phyloP scores from a whole-genome alignment of 1,139 yeast genomes.

The Blastobotrys buckinghamii region DNA sequence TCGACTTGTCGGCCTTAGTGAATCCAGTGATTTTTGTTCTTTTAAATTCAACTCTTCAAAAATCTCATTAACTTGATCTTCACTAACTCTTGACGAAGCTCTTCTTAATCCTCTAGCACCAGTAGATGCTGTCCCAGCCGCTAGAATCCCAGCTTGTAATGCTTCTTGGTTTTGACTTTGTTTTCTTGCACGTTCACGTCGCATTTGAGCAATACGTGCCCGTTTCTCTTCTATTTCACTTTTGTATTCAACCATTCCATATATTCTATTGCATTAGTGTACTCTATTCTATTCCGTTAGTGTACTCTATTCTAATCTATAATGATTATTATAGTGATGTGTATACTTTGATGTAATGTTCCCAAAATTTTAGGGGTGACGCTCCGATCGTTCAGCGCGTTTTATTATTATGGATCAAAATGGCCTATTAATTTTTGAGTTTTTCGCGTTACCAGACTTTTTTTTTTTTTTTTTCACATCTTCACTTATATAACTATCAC shows the following conservation, averaged over 20 bases:
- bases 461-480: too few relatives aligned
- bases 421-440: background rate
- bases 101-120: background rate
- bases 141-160: background rate
- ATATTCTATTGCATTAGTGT: too few relatives aligned
- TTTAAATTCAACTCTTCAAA: background rate
- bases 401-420: too few relatives aligned
- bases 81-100: background rate
- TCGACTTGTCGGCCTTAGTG: conserved; percentile 4
- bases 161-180: background rate
- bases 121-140: background rate
- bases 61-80: conserved; percentile 1
- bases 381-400: too few relatives aligned
- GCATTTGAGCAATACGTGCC: conserved; percentile 1
- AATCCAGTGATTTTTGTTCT: conserved; percentile 3
- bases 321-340: background rate
- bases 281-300: background rate
- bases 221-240: conserved; percentile 2
- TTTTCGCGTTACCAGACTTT: background rate
- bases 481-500: too few relatives aligned
- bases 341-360: too few relatives aligned
- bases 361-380: too few relatives aligned
- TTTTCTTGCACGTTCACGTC: background rate
- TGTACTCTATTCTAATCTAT: background rate
- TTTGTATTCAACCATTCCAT: background rate